These are phyloP conservation scores for Wickerhamiella shivajii DNA, from an alignment of 805 yeast genomes.

Conservation along the genomic window DNA sequence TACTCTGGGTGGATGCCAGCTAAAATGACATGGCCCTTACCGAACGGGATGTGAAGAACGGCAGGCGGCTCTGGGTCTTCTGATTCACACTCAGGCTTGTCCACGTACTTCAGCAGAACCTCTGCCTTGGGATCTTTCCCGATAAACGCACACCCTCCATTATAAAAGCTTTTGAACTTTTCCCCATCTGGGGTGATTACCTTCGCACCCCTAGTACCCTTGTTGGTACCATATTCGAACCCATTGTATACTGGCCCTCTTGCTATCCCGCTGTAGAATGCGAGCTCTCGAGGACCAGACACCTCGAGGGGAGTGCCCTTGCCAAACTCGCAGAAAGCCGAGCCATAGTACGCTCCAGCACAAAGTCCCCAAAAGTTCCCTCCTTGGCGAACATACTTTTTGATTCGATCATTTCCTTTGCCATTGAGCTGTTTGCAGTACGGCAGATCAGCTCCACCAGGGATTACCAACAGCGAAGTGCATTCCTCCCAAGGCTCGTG, in stretches of 20 bases:
- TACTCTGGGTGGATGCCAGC: slow-evolving; percentile 89
- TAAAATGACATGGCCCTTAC: slow-evolving; percentile 61
- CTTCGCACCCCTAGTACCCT: slow-evolving; percentile 53
- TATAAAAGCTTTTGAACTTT: slow-evolving; percentile 36
- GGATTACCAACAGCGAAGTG: slow-evolving; percentile 68
- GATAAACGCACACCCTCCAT: slow-evolving; percentile 83
- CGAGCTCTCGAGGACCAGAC: slow-evolving; percentile 69
- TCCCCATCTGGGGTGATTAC: slow-evolving; percentile 5
- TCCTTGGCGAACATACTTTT: slow-evolving; percentile 55
- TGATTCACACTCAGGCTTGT: slow-evolving; percentile 31
- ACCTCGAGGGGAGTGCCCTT: slow-evolving; percentile 65
- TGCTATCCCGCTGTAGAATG: slow-evolving; percentile 67
- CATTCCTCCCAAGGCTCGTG: slow-evolving; percentile 82
- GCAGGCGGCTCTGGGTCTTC: slow-evolving; percentile 41
- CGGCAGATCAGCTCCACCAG: slow-evolving; percentile 96
- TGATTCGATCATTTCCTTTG: slow-evolving; percentile 43
- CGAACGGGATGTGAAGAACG: slow-evolving; percentile 49
- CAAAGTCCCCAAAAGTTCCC: slow-evolving; percentile 82
- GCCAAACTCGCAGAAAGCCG: slow-evolving; percentile 68
- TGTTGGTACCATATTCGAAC: slow-evolving; percentile 60
- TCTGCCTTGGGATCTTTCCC: slow-evolving; percentile 54
- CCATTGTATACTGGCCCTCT: slow-evolving; percentile 76
- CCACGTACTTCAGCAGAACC: slow-evolving; percentile 56
- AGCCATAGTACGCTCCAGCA: slow-evolving; percentile 87
- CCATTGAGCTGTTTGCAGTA: slow-evolving; percentile 63